Base-by-base conservation (phyloP, 2,329 filamentous ascomycete genomes). In the Aplosporella prunicola region DNA sequence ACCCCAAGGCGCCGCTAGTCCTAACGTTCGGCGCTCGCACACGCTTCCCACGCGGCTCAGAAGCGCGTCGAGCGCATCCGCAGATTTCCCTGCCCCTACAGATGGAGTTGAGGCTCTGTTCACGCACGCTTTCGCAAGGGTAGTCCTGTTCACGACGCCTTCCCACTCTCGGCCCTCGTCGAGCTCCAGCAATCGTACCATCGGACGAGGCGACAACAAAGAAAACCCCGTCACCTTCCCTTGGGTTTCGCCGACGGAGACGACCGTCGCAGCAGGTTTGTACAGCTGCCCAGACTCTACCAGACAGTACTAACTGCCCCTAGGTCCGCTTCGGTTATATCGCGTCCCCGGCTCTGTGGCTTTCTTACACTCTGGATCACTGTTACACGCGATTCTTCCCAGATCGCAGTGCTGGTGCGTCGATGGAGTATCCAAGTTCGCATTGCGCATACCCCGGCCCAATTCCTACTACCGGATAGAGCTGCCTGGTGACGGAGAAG, bases 401-500 rank as follows among this genome's bases (percentile, higher is more conserved):
- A 85, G 85, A 57, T 93, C 86, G 41, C 87, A 94, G 60, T 93
- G 83, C 55, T 95, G 88, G 88, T 93, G 83, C 56, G 82, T 95
- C 20, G 84, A 93, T 56, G 82, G 85, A 40, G 73, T 79, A 39
- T 81, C 81, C 26, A 86, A 80, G 48, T 94, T 93, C 48, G 82
- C 93, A n/a, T 64, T 95, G 42, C 82, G 88, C 46, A 85, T 93
- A 46, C 34, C 39, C 27, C 72, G 86, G 15, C 76, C 80, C 29
- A 80, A 88, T 20, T 80, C 82, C 28, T 95, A 91, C 58, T 94
- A 91, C 72, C 78, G 88, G 45, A 91, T 95, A 50, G 88, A 95
- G 53, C 63, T 95, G 5, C 83, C 86, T 0, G 71, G 76, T 11
- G 68, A 68, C 23, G 74, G 74, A 0, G 63, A 72, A 2, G 75